These are phyloP conservation scores for Oryza nivara DNA, from an alignment of 176 grass and related monocot genomes.

Conservation along the genomic window DNA sequence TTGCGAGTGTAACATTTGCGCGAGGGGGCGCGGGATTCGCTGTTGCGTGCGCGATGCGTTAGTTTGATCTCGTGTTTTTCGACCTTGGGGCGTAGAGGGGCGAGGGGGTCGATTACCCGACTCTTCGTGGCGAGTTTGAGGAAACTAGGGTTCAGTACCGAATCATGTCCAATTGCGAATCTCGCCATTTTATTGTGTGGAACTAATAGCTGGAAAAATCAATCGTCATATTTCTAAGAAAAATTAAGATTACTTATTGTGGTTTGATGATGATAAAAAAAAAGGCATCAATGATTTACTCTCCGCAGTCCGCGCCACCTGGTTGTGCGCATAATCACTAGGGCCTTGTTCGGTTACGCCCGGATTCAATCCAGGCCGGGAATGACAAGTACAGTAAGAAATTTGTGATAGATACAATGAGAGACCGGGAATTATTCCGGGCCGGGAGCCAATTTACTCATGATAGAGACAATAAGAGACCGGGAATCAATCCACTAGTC, in stretches of 20 bases:
- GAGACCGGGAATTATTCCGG: too few relatives aligned
- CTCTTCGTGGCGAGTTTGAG: slow-evolving; percentile 24
- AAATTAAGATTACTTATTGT: not conserved
- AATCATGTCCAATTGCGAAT: not conserved
- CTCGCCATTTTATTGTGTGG: not conserved
- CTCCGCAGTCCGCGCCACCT: not conserved
- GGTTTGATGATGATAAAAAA: not conserved
- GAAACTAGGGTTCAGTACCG: slow-evolving; percentile 45
- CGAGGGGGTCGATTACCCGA: not conserved
- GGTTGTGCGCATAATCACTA: not conserved
- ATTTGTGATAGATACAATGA: too few relatives aligned
- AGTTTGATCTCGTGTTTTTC: slow-evolving; percentile 29
- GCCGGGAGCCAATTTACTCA: too few relatives aligned
- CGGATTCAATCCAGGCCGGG: too few relatives aligned
- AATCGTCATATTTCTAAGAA: not conserved
- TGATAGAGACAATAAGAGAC: too few relatives aligned
- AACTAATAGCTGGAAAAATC: not conserved
- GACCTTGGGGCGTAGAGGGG: not conserved
- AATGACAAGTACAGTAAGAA: too few relatives aligned
- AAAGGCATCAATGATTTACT: not conserved
- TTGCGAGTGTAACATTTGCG: not conserved
- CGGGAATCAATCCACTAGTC: too few relatives aligned
- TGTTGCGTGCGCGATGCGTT: not conserved
- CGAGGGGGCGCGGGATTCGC: not conserved
- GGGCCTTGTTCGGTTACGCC: too few relatives aligned